Conservation (phyloP, 2,329 filamentous ascomycete species). For the Aspergillus neoniger region DNA sequence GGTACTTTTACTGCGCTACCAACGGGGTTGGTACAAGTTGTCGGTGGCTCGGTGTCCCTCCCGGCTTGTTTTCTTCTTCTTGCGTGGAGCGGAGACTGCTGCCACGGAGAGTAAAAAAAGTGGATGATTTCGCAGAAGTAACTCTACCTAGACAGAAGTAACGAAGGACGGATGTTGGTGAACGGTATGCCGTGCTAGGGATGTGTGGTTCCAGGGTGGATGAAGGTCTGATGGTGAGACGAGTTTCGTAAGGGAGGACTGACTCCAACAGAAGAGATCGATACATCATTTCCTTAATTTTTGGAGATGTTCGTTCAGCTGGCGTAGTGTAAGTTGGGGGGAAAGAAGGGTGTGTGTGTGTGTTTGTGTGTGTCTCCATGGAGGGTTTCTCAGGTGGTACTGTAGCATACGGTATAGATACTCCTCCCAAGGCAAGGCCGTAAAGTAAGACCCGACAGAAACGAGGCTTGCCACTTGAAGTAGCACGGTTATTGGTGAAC, state of each 20-base stretch:
- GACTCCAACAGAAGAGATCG: neutral
- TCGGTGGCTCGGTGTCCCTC: too few species aligned
- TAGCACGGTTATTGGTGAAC: neutral
- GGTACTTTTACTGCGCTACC: neutral
- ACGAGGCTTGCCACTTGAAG: neutral
- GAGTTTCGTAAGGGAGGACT: neutral
- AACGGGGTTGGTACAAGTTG: too few species aligned
- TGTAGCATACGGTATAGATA: neutral
- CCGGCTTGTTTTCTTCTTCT: neutral
- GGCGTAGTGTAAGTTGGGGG: neutral
- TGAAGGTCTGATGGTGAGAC: conserved; percentile 1
- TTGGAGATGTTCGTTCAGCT: neutral
- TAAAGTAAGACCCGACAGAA: neutral
- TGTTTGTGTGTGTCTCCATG: too few species aligned
- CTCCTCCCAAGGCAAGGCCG: neutral
- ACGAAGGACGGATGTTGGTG: neutral
- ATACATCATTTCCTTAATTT: neutral
- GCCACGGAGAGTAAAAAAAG: neutral
- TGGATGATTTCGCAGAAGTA: too few species aligned
- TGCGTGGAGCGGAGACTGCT: neutral
- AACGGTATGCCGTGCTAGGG: too few species aligned
- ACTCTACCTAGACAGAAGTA: neutral
- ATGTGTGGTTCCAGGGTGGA: neutral
- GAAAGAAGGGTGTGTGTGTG: neutral
- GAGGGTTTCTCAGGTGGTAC: neutral